Base-by-base conservation (phyloP, 768 basidiomycete species). In the Rhodotorula taiwanensis region DNA sequence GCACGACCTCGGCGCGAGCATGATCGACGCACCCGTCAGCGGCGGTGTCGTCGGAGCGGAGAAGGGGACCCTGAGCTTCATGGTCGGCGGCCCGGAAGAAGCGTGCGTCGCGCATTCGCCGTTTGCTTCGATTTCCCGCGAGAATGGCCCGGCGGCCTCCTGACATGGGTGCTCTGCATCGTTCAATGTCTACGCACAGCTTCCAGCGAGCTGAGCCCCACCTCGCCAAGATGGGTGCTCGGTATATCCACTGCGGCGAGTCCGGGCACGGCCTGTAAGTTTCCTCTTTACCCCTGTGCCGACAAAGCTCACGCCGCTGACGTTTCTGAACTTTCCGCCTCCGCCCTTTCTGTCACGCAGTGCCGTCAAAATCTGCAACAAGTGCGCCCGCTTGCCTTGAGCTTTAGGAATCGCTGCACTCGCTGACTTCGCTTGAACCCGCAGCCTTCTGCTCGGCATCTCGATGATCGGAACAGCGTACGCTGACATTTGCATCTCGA, bases 1-100 rank as follows among this genome's bases (percentile, higher is more conserved):
- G 44, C 21, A 33, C 15, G 60, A 72, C 20, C 76, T 79, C 31
- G 85, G 86, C 30, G 88, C 85, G 11, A 76, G 76, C 44, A 90
- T 95, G 83, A 80, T 95, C 27, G 93, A 97, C 74, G 91, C 93
- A 9, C 93, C 93, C 5, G 92, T 97, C 2, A 92, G 89, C 52
- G 93, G 93, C 59, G 92, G 90, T 39, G 88, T 90, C 15, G 79
- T 86, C 20, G 93, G 90, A 34, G 93, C 93, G 15, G 84, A 85
- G 73, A 88, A 87, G 21, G 92, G 84, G 30, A 88, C 88, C 3
- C 79, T 97, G 27, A 86, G 90, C 7, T 95, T 98, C 79, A 86
- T 98, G 52, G 88, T 93, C 25, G 93, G 93, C 20, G 90, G 90
- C 3, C 79, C 83, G 7, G 76, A 82, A 42, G 72, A 77, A 16